Base-by-base conservation (phyloP, 2,329 filamentous ascomycete genomes). In the Ophiostoma quercus region DNA sequence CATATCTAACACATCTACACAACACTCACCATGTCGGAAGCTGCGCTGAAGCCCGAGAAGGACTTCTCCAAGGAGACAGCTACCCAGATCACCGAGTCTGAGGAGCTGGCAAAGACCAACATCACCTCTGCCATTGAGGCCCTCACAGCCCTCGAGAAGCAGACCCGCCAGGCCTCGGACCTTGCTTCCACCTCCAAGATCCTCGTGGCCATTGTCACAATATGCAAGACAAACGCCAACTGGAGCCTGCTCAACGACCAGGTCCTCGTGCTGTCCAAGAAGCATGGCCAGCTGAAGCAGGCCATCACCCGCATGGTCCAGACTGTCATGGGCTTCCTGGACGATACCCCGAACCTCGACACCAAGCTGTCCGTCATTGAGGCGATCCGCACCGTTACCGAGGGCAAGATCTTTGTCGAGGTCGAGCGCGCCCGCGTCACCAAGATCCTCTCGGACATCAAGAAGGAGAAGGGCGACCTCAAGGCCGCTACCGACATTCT, bases 361-460 rank as follows among this genome's bases (percentile, higher is more conserved):
- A 93, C 88, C 47, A 99, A 98, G 83, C 84, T 99, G 70, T 90
- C 92, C 29, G 88, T 97, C 71, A 99, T 99, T 77, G 94, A 99
- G 81, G 96, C 94, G 1, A 81, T 99, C 76, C 88, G 95, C 75
- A 98, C 94, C 60, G 94, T 99, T 67, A 99, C 95, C 9, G 95
- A 99, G 81, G 95, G 95, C 82, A 99, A 99, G 90, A 99, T 99
- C 79, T 99, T 99, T 77, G 94, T 99, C 76, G 95, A 99, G 84
- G 95, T 99, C 68, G 95, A 99, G 85, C 90, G 95, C 75, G 95
- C 95, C 74, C 91, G 95, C 75, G 90, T 99, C 71, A 99, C 95
- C 76, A 92, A 90, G 78, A 96, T 97, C 74, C 85, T 99, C 14
- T 98, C 95, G 68, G 88, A 97, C 80, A 98, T 99, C 84, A 98